phyloP scores from a whole-genome alignment of 2,329 filamentous ascomycete genomes.

The Coniella vitis region DNA sequence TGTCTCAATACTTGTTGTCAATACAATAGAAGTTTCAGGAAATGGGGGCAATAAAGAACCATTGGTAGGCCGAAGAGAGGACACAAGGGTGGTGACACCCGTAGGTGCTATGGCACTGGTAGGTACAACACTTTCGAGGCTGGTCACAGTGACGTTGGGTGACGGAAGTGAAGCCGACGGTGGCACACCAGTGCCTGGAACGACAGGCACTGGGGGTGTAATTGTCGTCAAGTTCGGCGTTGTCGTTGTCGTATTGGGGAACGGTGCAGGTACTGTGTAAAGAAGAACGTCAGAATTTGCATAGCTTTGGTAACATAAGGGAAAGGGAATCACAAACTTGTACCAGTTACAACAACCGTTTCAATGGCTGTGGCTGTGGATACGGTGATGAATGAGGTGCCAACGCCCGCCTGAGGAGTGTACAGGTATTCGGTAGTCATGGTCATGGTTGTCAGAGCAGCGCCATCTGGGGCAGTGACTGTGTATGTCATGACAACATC shows the following conservation, averaged over 20 bases:
- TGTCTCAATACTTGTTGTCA: constrained; percentile 10
- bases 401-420: constrained; percentile 2
- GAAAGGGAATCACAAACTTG: not conserved
- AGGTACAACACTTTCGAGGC: not conserved
- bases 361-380: constrained; percentile 14
- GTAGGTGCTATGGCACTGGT: constrained; percentile 8
- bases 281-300: not conserved
- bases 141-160: constrained; percentile 4
- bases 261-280: not conserved
- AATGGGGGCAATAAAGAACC: not conserved
- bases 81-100: constrained; percentile 4
- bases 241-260: constrained; percentile 5
- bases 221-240: constrained; percentile 6
- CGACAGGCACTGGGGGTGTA: not conserved
- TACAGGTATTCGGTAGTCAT: constrained; percentile 11
- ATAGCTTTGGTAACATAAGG: not conserved
- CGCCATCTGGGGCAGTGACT: constrained; percentile 11
- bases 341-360: constrained; percentile 8
- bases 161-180: not conserved
- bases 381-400: constrained; percentile 9
- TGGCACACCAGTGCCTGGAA: not conserved
- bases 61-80: constrained; percentile 5
- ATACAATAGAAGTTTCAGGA: not conserved
- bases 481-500: constrained; percentile 21
- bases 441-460: constrained; percentile 9